Percentiles rank a stretch among this genome's conserved stretches.
Evolutionary conservation across 768 basidiomycete genomes (phyloP).

Genomic region (Tylopilus rubrobrunneus): DNA sequence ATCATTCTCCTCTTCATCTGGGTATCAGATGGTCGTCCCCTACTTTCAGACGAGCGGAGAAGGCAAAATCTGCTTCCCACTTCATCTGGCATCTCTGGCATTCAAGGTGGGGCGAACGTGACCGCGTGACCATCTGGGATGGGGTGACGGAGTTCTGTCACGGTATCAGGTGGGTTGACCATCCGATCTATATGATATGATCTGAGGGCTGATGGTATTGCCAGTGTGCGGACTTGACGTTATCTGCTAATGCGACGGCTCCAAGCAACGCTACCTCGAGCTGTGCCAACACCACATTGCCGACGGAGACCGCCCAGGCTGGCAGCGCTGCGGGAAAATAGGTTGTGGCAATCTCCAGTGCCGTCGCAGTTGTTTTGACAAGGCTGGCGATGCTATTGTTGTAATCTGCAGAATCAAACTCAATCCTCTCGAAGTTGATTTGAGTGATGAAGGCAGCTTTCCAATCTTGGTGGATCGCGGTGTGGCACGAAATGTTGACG

Average conservation of each 20-base stretch:
- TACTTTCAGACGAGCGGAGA: constrained; percentile 51
- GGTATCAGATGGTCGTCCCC: constrained; percentile 37
- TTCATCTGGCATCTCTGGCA: constrained; percentile 42
- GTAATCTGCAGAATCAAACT: neutral
- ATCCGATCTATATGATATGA: constrained; percentile 32
- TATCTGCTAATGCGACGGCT: constrained; percentile 50
- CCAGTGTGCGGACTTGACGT: constrained; percentile 39
- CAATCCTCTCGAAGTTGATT: neutral
- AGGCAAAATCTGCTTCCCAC: constrained; percentile 32
- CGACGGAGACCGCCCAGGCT: constrained; percentile 13
- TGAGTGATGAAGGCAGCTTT: neutral
- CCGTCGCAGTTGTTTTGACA: constrained; percentile 9
- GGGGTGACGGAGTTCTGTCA: constrained; percentile 66
- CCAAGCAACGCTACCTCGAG: constrained; percentile 35
- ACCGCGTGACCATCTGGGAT: constrained; percentile 59
- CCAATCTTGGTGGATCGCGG: neutral
- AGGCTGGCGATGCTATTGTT: neutral
- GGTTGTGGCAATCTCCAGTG: constrained; percentile 1
- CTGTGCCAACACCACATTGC: constrained; percentile 33
- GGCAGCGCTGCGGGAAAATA: constrained; percentile 17
- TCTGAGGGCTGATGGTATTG: constrained; percentile 55
- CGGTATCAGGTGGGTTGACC: constrained; percentile 52
- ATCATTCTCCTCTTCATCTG: constrained; percentile 44
- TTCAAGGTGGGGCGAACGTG: constrained; percentile 64
- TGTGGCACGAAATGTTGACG: neutral